Percentiles rank a stretch among this genome's conserved stretches.
phyloP scores from a whole-genome alignment of 805 yeast species.

The Zygotorulaspora chibaensis region DNA sequence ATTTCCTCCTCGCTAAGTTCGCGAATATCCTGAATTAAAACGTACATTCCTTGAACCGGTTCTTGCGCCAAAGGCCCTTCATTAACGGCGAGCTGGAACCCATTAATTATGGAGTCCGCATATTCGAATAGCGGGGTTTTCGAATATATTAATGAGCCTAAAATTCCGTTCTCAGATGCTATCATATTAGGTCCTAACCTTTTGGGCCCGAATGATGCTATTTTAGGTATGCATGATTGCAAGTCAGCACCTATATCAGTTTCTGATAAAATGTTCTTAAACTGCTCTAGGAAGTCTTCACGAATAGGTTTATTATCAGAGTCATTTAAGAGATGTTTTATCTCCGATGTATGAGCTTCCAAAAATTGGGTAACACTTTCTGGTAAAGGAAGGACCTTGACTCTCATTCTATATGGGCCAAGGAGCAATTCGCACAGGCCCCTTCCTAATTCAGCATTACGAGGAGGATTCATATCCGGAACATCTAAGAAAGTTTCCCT shows the following conservation, averaged over 20 bases:
- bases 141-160: slow-evolving; percentile 35
- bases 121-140: slow-evolving; percentile 34
- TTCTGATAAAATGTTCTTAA: slow-evolving; percentile 27
- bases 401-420: slow-evolving; percentile 43
- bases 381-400: slow-evolving; percentile 54
- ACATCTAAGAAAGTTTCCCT: slow-evolving; percentile 69
- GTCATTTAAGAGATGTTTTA: slow-evolving; percentile 31
- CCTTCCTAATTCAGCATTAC: slow-evolving; percentile 43
- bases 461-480: slow-evolving; percentile 50
- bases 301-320: slow-evolving; percentile 10
- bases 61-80: slow-evolving; percentile 91
- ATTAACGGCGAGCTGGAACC: slow-evolving; percentile 74
- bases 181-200: slow-evolving; percentile 71
- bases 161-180: slow-evolving; percentile 38
- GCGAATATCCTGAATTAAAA: slow-evolving; percentile 43
- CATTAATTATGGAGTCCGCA: slow-evolving; percentile 68
- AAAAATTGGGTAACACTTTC: slow-evolving; percentile 46
- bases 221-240: slow-evolving; percentile 26
- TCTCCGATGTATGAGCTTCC: slow-evolving; percentile 41
- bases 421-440: slow-evolving; percentile 48
- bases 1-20: slow-evolving; percentile 31
- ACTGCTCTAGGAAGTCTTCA: slow-evolving; percentile 30
- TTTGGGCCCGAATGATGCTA: slow-evolving; percentile 73
- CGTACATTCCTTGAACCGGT: slow-evolving; percentile 76
- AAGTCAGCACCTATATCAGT: slow-evolving; percentile 14